phyloP scores from a whole-genome alignment of 345 rosid species.

The Brassica rapa region DNA sequence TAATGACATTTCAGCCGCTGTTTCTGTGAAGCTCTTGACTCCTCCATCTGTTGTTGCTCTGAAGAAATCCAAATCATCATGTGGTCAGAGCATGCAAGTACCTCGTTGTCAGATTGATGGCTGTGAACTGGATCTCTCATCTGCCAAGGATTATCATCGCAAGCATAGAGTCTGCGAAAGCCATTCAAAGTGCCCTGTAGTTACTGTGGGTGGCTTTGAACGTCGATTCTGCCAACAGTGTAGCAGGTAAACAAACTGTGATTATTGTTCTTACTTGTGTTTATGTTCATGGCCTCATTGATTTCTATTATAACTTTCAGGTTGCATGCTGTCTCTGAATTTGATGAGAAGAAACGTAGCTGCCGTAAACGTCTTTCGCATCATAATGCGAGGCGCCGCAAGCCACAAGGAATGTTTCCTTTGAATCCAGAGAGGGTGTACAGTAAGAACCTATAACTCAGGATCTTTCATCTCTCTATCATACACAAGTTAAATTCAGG shows the following conservation, averaged over 20 bases:
- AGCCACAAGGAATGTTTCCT: slow-evolving; percentile 65
- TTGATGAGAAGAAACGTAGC: slow-evolving; percentile 93
- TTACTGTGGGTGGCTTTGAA: slow-evolving; percentile 63
- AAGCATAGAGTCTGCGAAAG: slow-evolving; percentile 81
- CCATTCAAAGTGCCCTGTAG: slow-evolving; percentile 76
- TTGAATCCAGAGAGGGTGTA: slow-evolving; percentile 49
- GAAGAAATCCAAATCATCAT: slow-evolving; percentile 66
- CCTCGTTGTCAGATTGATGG: slow-evolving; percentile 82
- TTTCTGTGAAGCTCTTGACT: slow-evolving; percentile 39
- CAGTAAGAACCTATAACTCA: slow-evolving; percentile 24
- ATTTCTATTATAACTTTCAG: slow-evolving; percentile 41
- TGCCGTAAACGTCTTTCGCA: slow-evolving; percentile 91
- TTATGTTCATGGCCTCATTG: slow-evolving; percentile 5
- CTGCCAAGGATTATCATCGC: slow-evolving; percentile 74
- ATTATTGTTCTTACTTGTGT: background rate
- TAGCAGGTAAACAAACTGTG: slow-evolving; percentile 59
- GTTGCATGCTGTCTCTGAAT: slow-evolving; percentile 83
- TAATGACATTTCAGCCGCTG: slow-evolving; percentile 47
- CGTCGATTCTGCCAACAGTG: slow-evolving; percentile 94
- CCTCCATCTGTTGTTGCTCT: slow-evolving; percentile 50
- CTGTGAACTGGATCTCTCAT: slow-evolving; percentile 56
- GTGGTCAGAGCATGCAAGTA: slow-evolving; percentile 49
- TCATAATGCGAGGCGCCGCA: slow-evolving; percentile 98
- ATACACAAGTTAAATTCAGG: background rate
- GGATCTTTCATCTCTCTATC: slow-evolving; percentile 1